Percentiles rank a stretch among this genome's conserved stretches.
Evolutionary conservation across 164 flowering plant species (phyloP).

Genomic region (Pachysandra terminalis): DNA sequence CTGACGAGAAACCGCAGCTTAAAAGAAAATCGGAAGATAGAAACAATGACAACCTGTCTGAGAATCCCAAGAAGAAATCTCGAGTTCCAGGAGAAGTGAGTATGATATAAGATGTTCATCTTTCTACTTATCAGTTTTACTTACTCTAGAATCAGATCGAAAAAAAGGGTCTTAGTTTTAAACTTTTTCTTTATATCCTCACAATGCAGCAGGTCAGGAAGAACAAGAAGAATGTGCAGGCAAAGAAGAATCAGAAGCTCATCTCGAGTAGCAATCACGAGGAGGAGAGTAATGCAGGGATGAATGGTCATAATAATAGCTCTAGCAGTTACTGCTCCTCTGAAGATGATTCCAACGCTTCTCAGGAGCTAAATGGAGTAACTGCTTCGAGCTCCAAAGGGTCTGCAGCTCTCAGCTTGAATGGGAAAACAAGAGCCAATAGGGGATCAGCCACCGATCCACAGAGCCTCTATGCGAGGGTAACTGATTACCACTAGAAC

Average conservation of each 20-base stretch:
- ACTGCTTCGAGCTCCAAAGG: constrained; percentile 20
- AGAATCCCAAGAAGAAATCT: constrained; percentile 49
- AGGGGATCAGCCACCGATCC: constrained; percentile 88
- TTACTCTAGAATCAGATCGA: background rate
- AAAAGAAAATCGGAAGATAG: constrained; percentile 23
- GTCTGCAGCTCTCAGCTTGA: constrained; percentile 23
- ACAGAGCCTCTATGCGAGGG: constrained; percentile 98
- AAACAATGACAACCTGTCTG: constrained; percentile 9
- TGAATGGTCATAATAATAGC: constrained; percentile 31
- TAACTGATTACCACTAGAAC: constrained; percentile 18
- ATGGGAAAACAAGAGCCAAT: constrained; percentile 62
- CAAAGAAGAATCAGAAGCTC: constrained; percentile 42
- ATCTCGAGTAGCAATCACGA: constrained; percentile 21
- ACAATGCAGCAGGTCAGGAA: constrained; percentile 42
- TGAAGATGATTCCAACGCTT: constrained; percentile 60
- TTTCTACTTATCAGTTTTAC: background rate
- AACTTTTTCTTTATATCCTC: constrained; percentile 1
- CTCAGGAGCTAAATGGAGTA: constrained; percentile 39
- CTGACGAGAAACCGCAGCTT: constrained; percentile 15
- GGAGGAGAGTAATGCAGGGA: constrained; percentile 29
- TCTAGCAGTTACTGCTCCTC: constrained; percentile 61
- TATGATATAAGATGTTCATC: background rate
- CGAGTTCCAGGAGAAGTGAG: constrained; percentile 44
- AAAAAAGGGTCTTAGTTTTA: no score
- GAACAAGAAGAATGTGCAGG: constrained; percentile 42